These are phyloP conservation scores for Groenewaldozyma salmanticensis DNA, from an alignment of 805 yeast genomes.

Conservation along the genomic window DNA sequence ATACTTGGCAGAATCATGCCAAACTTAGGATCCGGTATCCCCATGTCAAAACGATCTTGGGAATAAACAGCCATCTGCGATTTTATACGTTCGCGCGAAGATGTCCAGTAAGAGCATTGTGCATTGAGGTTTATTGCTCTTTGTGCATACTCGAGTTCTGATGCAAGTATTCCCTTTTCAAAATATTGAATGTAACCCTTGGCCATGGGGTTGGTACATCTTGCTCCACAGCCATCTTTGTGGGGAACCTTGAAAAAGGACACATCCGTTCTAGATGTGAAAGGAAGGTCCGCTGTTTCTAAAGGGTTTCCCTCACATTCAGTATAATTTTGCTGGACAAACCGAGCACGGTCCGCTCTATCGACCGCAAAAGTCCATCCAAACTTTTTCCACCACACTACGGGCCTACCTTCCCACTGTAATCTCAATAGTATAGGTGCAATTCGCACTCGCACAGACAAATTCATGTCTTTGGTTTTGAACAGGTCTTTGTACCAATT, in stretches of 20 bases:
- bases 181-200: slow-evolving; percentile 63
- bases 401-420: slow-evolving; percentile 78
- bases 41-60: slow-evolving; percentile 19
- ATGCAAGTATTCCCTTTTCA: slow-evolving; percentile 63
- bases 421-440: slow-evolving; percentile 69
- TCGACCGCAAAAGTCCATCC: slow-evolving; percentile 87
- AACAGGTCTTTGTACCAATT: slow-evolving; percentile 75
- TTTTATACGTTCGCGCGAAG: slow-evolving; percentile 74
- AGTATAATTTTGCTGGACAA: slow-evolving; percentile 30
- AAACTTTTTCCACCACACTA: slow-evolving; percentile 62
- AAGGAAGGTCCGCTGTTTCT: slow-evolving; percentile 7
- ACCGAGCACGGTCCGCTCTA: slow-evolving; percentile 21
- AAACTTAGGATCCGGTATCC: slow-evolving; percentile 19
- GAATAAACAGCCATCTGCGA: slow-evolving; percentile 76
- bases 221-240: slow-evolving; percentile 64
- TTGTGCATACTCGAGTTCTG: slow-evolving; percentile 61
- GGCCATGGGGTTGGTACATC: slow-evolving; percentile 70
- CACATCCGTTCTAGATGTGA: slow-evolving; percentile 22
- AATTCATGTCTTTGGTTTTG: slow-evolving; percentile 37
- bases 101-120: slow-evolving; percentile 85
- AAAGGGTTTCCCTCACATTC: slow-evolving; percentile 14
- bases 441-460: slow-evolving; percentile 64
- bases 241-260: slow-evolving; percentile 70
- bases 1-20: slow-evolving; percentile 80
- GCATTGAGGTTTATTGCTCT: slow-evolving; percentile 73